Base-by-base conservation (phyloP, 2,329 filamentous ascomycete species). In the Lachnellula subtilissima region DNA sequence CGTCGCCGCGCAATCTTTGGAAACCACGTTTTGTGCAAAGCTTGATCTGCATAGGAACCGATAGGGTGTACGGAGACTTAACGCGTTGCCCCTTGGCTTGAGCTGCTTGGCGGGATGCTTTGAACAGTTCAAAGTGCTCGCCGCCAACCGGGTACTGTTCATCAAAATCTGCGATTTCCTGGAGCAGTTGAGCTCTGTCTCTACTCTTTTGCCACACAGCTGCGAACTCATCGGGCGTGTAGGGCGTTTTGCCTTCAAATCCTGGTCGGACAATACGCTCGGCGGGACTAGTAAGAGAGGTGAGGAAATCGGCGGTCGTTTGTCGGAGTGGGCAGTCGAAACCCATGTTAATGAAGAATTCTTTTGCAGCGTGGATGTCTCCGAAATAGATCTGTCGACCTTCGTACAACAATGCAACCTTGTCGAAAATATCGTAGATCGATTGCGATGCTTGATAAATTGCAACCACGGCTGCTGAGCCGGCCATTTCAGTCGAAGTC, bases 1-100 rank as follows among this genome's bases (percentile, higher is more conserved):
- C 75, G 66, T 97, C 91, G 50, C 87, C 88, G 55, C 78, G 80
- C 15, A 97, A 77, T 52, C 92, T 84, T 67, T 84, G 83, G 75
- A 87, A 93, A 14, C 89, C 91, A 68, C 93, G 86, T 77, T 84
- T 85, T 51, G 96, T 77, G 69, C 92, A 96, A n/a, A 97, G 83
- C 56, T 80, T 71, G 58, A 96, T 73, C 72, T 97, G 92, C 70
- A 92, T 85, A 3, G 57, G 52, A 64, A 87, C 88, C 0, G 89
- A 92, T 25, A 96, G 76, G 0, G 90, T 96, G 71, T 87, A 97
- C 0, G 92, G 91, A 1, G 89, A 94, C 70, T 82, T 82, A 52
- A 78, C 71, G 3, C 88, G 86, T 69, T 81, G 2, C 75, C 75
- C 28, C n/a, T 49, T 64, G 2, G 60, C 60, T 57, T 68, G 64